Conservation (phyloP, 1,284 basidiomycete species). For the Malassezia dermatis region DNA sequence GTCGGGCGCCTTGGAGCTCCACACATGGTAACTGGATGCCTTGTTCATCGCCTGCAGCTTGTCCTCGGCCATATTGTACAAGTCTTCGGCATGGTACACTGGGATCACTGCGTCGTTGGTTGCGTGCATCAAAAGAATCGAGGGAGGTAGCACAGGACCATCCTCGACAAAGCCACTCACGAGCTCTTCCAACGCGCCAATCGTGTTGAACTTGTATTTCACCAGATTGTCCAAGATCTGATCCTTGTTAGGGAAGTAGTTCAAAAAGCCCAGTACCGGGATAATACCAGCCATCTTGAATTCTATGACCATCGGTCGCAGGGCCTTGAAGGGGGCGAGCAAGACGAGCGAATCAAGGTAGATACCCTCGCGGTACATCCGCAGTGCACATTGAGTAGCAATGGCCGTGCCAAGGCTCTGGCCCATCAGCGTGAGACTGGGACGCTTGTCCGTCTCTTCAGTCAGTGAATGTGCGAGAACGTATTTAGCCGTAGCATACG, state of each 20-base stretch:
- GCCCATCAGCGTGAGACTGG: slow-evolving; percentile 61
- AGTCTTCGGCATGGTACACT: slow-evolving; percentile 54
- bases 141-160: slow-evolving; percentile 55
- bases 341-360: slow-evolving; percentile 59
- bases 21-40: slow-evolving; percentile 3
- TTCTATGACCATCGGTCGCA: slow-evolving; percentile 59
- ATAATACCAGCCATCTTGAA: slow-evolving; percentile 56
- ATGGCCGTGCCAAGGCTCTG: slow-evolving; percentile 76
- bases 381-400: slow-evolving; percentile 56
- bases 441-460: slow-evolving; percentile 39
- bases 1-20: slow-evolving; percentile 10
- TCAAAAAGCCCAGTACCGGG: slow-evolving; percentile 62
- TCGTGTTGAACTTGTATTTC: slow-evolving; percentile 54
- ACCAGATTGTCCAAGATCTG: slow-evolving; percentile 54
- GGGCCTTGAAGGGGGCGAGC: slow-evolving; percentile 65
- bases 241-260: slow-evolving; percentile 60
- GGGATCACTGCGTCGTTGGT: slow-evolving; percentile 73
- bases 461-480: slow-evolving; percentile 48
- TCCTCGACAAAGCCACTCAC: not conserved
- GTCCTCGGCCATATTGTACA: slow-evolving; percentile 15
- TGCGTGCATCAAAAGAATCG: slow-evolving; percentile 68
- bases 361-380: slow-evolving; percentile 50
- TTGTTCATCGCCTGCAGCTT: not conserved
- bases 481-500: slow-evolving; percentile 71
- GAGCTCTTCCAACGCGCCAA: slow-evolving; percentile 13